These are phyloP conservation scores for Nepenthes alata DNA, from an alignment of 179 eudicot species.

Conservation along the genomic window DNA sequence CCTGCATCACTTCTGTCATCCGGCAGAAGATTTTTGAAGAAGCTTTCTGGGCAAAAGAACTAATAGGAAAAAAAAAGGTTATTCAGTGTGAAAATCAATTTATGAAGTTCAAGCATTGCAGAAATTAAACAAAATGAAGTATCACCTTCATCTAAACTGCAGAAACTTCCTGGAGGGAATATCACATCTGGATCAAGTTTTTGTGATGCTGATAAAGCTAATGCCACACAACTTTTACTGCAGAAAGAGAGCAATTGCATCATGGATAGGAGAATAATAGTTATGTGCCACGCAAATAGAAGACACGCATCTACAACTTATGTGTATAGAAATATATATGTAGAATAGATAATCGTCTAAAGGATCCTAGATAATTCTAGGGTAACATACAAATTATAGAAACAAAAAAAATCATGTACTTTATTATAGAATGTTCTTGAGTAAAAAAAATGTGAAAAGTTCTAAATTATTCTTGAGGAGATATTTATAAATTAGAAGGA, in stretches of 20 bases:
- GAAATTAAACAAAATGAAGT: neutral
- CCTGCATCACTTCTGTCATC: neutral
- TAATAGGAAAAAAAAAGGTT: constrained; percentile 13
- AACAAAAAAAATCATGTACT: too few relatives aligned
- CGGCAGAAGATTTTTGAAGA: constrained; percentile 10
- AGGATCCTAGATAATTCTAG: too few relatives aligned
- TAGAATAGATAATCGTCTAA: too few relatives aligned
- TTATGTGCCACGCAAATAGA: neutral
- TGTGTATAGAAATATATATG: too few relatives aligned
- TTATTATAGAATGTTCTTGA: too few relatives aligned
- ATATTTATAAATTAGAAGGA: too few relatives aligned
- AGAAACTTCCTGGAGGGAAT: constrained; percentile 61
- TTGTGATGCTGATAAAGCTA: constrained; percentile 36
- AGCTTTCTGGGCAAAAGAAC: constrained; percentile 53
- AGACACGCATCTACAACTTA: too few relatives aligned
- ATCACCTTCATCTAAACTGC: constrained; percentile 70
- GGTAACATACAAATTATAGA: too few relatives aligned
- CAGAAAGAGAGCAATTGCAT: constrained; percentile 10
- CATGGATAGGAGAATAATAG: neutral
- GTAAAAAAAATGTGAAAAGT: too few relatives aligned
- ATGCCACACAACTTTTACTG: constrained; percentile 60
- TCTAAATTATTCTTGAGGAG: too few relatives aligned
- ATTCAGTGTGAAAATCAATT: neutral
- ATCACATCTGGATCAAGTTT: constrained; percentile 43
- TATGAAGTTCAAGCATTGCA: neutral